phyloP scores from a whole-genome alignment of 1,284 basidiomycete genomes.

The Leccinum angustisporum region DNA sequence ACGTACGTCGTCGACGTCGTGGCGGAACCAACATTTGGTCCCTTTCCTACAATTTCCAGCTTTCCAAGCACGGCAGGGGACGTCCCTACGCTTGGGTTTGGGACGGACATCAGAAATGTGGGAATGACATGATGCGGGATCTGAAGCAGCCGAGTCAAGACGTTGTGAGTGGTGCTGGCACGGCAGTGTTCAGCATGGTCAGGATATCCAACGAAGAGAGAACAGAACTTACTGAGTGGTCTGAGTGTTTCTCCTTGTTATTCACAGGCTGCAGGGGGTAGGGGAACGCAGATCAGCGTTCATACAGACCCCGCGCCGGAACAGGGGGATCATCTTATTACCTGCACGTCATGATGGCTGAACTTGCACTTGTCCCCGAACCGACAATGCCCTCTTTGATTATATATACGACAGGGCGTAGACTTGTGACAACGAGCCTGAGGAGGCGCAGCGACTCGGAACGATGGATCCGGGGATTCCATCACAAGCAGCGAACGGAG shows the following conservation, averaged over 20 bases:
- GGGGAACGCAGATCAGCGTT: background rate
- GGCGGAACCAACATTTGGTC: constrained; percentile 24
- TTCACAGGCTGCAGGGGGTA: background rate
- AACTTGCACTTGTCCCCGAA: background rate
- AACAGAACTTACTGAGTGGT: background rate
- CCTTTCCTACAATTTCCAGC: constrained; percentile 33
- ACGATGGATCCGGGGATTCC: no score
- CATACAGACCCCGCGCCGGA: background rate
- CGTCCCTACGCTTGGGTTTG: constrained; percentile 22
- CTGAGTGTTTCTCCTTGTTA: background rate
- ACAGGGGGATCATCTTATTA: background rate
- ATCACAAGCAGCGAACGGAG: no score
- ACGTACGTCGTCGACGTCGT: constrained; percentile 31
- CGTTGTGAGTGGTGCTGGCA: background rate
- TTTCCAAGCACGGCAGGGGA: constrained; percentile 31
- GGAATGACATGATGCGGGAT: no score
- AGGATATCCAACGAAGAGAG: background rate
- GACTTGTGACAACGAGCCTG: background rate
- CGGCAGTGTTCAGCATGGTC: background rate
- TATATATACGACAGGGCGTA: background rate
- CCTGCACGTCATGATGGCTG: background rate
- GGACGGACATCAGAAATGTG: constrained; percentile 3
- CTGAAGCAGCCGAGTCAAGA: no score
- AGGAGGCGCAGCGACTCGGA: background rate
- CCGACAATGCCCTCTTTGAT: background rate